These are phyloP conservation scores for Fusarium nisikadoi DNA, from an alignment of 2,329 filamentous ascomycete species.

Conservation along the genomic window DNA sequence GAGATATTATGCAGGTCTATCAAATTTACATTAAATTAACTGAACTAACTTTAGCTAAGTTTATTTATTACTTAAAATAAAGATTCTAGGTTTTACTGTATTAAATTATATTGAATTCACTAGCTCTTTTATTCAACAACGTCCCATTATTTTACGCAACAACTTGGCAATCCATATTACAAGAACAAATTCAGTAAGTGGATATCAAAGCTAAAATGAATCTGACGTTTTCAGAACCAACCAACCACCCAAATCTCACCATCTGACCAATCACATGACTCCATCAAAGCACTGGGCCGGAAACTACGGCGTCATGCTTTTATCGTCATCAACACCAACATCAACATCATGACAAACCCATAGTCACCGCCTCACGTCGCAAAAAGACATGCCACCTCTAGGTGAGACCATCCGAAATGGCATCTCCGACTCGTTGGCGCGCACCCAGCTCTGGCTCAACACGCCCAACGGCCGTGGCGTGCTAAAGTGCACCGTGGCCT, in stretches of 20 bases:
- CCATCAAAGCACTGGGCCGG: not conserved
- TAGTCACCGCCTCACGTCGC: not conserved
- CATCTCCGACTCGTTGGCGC: slow-evolving; percentile 54
- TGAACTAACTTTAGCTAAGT: too few relatives aligned
- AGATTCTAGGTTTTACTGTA: too few relatives aligned
- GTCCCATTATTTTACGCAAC: too few relatives aligned
- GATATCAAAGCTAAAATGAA: not conserved
- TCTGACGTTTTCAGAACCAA: not conserved
- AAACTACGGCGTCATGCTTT: slow-evolving; percentile 8
- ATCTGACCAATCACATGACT: slow-evolving; percentile 28
- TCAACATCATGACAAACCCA: slow-evolving; percentile 8
- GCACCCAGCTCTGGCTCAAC: slow-evolving; percentile 66
- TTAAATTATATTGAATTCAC: too few relatives aligned
- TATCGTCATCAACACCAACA: not conserved
- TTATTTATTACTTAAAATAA: too few relatives aligned
- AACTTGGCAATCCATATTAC: too few relatives aligned
- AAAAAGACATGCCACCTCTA: slow-evolving; percentile 14
- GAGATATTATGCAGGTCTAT: too few relatives aligned
- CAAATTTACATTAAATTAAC: too few relatives aligned
- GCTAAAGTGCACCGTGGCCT: slow-evolving; percentile 91
- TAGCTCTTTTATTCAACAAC: too few relatives aligned
- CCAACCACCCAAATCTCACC: not conserved
- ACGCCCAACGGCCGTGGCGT: slow-evolving; percentile 82
- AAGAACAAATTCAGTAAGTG: not conserved
- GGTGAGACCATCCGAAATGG: slow-evolving; percentile 20